A percentile compares a stretch with the other conserved stretches of the same genome.
These are phyloP conservation scores for Talaromyces sp. DNA, from an alignment of 2,329 filamentous ascomycete species.

Conservation along the genomic window DNA sequence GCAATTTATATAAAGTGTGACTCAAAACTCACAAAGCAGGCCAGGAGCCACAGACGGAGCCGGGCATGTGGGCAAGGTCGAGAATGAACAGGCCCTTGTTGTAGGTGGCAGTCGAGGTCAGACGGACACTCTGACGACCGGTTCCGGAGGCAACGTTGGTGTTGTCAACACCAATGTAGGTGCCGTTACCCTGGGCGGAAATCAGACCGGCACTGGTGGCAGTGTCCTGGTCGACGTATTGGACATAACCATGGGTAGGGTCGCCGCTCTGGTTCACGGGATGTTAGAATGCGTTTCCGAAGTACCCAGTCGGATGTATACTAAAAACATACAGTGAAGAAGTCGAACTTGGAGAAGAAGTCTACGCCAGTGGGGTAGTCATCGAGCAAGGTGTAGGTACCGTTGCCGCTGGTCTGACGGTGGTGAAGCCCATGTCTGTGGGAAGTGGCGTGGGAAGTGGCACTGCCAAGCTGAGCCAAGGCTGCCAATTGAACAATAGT, in stretches of 20 bases:
- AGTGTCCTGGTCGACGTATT: constrained; percentile 57
- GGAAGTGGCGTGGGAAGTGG: constrained; percentile 18
- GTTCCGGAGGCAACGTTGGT: constrained; percentile 49
- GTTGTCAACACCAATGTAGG: constrained; percentile 66
- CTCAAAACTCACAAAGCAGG: constrained; percentile 53
- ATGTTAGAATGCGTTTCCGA: neutral
- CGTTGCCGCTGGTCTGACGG: constrained; percentile 11
- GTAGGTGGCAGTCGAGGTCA: constrained; percentile 62
- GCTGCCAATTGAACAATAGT: constrained; percentile 25
- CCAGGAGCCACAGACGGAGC: constrained; percentile 66
- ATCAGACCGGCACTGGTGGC: constrained; percentile 58
- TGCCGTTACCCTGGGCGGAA: constrained; percentile 48
- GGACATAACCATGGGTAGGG: constrained; percentile 70
- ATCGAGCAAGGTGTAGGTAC: constrained; percentile 39
- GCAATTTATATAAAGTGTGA: neutral
- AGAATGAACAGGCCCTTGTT: constrained; percentile 65
- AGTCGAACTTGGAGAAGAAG: constrained; percentile 51
- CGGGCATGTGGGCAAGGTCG: constrained; percentile 70
- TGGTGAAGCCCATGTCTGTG: constrained; percentile 9
- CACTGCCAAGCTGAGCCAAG: constrained; percentile 25
- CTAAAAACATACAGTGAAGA: constrained; percentile 40
- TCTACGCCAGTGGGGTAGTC: constrained; percentile 40
- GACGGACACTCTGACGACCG: constrained; percentile 66
- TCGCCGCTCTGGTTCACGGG: constrained; percentile 42
- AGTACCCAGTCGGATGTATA: neutral